phyloP scores from a whole-genome alignment of 495 filamentous ascomycete genomes.

The Neurospora sp. region DNA sequence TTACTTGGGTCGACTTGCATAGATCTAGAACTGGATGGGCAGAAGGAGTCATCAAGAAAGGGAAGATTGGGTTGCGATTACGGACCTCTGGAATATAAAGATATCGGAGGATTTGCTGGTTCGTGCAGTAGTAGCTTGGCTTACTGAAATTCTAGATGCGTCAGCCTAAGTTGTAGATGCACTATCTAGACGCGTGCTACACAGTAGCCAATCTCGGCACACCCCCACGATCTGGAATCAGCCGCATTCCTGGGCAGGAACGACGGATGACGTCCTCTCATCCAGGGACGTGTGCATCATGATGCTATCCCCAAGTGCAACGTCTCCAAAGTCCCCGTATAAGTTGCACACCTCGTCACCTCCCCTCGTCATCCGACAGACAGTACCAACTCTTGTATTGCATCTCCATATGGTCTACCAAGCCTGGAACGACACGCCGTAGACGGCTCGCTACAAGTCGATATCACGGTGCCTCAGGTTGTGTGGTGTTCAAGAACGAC shows the following conservation, averaged over 20 bases:
- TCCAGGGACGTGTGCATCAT: neutral
- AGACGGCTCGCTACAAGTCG: neutral
- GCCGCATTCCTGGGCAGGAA: neutral
- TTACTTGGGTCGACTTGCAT: neutral
- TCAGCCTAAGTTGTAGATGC: neutral
- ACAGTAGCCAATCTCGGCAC: neutral
- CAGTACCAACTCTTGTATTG: neutral
- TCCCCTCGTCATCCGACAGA: neutral
- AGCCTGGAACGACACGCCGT: neutral
- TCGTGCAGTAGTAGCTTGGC: neutral
- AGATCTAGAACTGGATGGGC: neutral
- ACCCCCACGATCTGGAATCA: neutral
- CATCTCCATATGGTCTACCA: neutral
- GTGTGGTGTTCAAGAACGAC: neutral
- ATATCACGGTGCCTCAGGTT: neutral
- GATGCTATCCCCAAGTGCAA: neutral
- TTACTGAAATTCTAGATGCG: neutral
- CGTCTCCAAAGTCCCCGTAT: neutral
- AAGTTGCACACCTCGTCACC: neutral
- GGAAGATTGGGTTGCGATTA: neutral
- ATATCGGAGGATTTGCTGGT: neutral
- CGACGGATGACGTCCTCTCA: neutral
- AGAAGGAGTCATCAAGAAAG: neutral
- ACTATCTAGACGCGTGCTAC: neutral
- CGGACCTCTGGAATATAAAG: neutral